These are phyloP conservation scores for Podaxis rugospora DNA, from an alignment of 768 basidiomycete species.

Conservation along the genomic window DNA sequence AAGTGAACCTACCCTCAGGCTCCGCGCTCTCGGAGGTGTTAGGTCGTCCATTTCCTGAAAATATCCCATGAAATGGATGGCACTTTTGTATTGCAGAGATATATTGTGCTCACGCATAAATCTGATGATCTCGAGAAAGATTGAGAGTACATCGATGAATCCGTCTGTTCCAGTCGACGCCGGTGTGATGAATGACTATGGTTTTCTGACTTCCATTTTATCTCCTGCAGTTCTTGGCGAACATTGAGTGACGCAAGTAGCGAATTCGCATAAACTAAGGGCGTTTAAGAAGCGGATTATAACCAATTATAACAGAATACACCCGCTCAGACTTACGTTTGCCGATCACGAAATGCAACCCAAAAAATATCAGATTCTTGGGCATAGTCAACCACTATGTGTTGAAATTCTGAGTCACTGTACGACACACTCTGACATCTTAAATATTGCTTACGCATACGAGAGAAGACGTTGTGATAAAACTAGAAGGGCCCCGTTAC, in stretches of 20 bases:
- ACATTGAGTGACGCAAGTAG: slow-evolving; percentile 23
- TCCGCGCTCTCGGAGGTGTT: not conserved
- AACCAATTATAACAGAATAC: too few relatives aligned
- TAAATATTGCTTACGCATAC: slow-evolving; percentile 29
- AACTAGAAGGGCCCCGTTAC: slow-evolving; percentile 18
- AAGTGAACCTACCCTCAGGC: not conserved
- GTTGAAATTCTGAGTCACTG: not conserved
- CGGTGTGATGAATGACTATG: not conserved
- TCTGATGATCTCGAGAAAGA: not conserved
- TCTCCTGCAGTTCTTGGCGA: slow-evolving; percentile 4
- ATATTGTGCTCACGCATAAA: not conserved
- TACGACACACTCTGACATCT: not conserved
- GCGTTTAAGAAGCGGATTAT: too few relatives aligned
- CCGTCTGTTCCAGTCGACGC: not conserved
- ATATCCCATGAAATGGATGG: not conserved
- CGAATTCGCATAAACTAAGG: slow-evolving; percentile 32
- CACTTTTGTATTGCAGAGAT: too few relatives aligned
- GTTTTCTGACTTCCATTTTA: slow-evolving; percentile 5
- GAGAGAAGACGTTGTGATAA: slow-evolving; percentile 37
- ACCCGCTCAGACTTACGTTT: slow-evolving; percentile 29
- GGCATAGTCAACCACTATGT: slow-evolving; percentile 40
- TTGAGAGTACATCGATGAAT: not conserved
- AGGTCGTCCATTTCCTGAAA: not conserved
- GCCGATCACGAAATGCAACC: slow-evolving; percentile 43
- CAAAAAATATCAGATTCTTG: slow-evolving; percentile 37